Percentiles rank a stretch among this genome's conserved stretches.
phyloP scores from a whole-genome alignment of 2,329 filamentous ascomycete genomes.

The Chrysoporthe deuterocubensis region DNA sequence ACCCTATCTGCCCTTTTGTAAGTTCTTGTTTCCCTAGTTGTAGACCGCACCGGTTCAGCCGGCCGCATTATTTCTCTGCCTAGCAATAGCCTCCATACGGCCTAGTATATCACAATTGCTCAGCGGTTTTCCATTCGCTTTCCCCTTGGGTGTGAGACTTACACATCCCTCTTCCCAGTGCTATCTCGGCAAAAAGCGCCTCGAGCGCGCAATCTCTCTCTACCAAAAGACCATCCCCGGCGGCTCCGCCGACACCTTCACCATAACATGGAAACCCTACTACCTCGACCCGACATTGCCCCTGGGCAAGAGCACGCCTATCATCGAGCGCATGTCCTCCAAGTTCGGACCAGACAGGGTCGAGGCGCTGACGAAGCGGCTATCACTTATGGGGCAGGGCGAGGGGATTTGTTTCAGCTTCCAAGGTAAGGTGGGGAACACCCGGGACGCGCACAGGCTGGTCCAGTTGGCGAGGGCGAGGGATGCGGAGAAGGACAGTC shows the following conservation, averaged over 20 bases:
- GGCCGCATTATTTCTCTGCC: not conserved
- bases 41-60: not conserved
- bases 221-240: constrained; percentile 67
- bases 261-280: constrained; percentile 76
- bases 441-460: constrained; percentile 77
- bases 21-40: constrained; percentile 29
- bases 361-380: constrained; percentile 58
- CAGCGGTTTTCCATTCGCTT: not conserved
- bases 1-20: constrained; percentile 74
- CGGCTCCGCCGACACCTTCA: constrained; percentile 68
- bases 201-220: constrained; percentile 70
- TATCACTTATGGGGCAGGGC: constrained; percentile 60
- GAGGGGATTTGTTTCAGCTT: constrained; percentile 77
- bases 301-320: constrained; percentile 46
- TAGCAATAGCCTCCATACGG: not conserved
- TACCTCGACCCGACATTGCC: constrained; percentile 74
- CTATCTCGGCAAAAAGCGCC: constrained; percentile 78
- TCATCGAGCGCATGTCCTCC: constrained; percentile 55
- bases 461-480: constrained; percentile 68
- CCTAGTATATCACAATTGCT: too few relatives aligned
- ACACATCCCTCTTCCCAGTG: constrained; percentile 51
- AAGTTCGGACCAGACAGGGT: constrained; percentile 71
- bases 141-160: constrained; percentile 12
- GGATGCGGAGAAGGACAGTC: constrained; percentile 38
- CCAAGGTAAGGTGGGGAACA: constrained; percentile 73